Conservation (phyloP, 257 asterid species). For the Nicotiana noctiflora region DNA sequence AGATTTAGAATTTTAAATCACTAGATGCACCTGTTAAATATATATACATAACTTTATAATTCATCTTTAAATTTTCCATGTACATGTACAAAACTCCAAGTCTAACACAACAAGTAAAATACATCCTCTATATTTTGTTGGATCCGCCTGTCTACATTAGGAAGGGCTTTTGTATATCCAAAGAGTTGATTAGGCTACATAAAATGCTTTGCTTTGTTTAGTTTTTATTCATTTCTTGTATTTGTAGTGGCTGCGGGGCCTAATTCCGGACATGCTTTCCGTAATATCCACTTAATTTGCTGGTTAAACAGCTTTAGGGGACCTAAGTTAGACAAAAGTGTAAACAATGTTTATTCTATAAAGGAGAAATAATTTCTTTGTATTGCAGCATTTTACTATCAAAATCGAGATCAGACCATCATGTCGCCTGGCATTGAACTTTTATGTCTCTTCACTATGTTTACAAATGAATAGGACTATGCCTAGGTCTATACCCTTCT, state of each 20-base stretch:
- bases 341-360: not conserved
- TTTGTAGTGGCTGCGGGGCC: not conserved
- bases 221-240: not conserved
- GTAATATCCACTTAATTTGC: constrained; percentile 4
- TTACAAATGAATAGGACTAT: constrained; percentile 29
- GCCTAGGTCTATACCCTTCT: constrained; percentile 18
- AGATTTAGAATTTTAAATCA: not conserved
- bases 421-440: constrained; percentile 18
- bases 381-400: not conserved
- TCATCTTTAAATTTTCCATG: not conserved
- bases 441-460: constrained; percentile 28
- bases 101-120: not conserved
- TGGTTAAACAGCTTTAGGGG: not conserved
- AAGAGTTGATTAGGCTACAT: not conserved
- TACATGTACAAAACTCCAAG: not conserved
- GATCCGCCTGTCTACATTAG: not conserved
- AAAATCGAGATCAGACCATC: constrained; percentile 2
- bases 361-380: constrained; percentile 8
- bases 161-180: not conserved
- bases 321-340: not conserved
- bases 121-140: not conserved
- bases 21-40: not conserved
- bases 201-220: not conserved
- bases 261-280: not conserved
- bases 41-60: not conserved